Base-by-base conservation (phyloP, 192 early-diverging fungal species). In the Polychytrium aggregatum region DNA sequence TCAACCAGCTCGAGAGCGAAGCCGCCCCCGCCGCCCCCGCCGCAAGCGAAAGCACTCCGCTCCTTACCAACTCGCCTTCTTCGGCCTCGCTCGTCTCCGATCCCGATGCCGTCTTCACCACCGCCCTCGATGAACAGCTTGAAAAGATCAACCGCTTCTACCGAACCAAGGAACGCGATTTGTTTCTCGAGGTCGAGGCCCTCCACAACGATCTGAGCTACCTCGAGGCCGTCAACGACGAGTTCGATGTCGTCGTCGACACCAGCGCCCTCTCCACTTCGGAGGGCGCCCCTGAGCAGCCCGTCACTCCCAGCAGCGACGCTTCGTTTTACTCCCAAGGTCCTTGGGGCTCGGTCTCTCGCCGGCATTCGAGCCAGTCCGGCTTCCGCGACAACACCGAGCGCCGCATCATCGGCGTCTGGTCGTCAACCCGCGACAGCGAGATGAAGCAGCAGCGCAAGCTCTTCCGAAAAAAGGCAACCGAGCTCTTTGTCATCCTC, bases 91-190 rank as follows among this genome's bases (percentile, higher is more conserved):
- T 46, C 5, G 34, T 42, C n/a, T 27, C 52, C 10, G 59, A 62
- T 10, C 53, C 37, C 25, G 52, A 60, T 34, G 21, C 41, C 9
- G 54, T 65, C 63, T 92, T 97, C 48, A 63, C 72, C 14, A 71
- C 75, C 6, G 75, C 85, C 1, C 74, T 97, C 7, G 87, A 94
- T 56, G 76, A 75, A 46, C 86, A 93, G 46, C 74, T 97, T 28
- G 71, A 74, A 44, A 88, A 88, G 57, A 88, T 97, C 48, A 71
- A 73, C 30, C 57, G 59, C 27, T 94, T 94, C 52, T 97, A 97
- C 64, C 55, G 62, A 16, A 75, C 75, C 43, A 91, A 92, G 56
- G 90, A 94, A 52, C 68, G 67, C 0, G 86, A 90, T 59, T 67
- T 92, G 18, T 71, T 82, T 48, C 55, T 60, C 27, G 71, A 84